Evolutionary conservation across 148 eudicot species (phyloP).

Genomic region (Rhododendron williamsianum): DNA sequence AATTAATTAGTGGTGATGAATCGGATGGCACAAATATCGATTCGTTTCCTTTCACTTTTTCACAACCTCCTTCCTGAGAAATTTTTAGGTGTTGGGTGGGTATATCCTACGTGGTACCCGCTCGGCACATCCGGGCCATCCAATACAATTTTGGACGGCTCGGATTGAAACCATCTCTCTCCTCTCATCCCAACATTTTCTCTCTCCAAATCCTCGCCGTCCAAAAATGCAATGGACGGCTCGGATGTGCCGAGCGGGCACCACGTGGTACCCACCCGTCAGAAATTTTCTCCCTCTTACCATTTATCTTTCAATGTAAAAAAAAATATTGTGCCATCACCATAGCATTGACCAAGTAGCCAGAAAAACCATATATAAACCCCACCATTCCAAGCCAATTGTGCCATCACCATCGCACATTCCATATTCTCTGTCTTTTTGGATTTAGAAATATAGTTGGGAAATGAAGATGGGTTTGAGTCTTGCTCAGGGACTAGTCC

Average conservation of each 20-base stretch:
- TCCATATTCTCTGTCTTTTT: background rate
- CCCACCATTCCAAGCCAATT: background rate
- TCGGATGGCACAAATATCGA: background rate
- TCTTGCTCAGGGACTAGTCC: background rate
- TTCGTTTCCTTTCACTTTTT: background rate
- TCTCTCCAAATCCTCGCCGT: no score
- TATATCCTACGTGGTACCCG: no score
- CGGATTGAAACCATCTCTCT: no score
- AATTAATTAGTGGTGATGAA: background rate
- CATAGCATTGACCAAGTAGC: background rate
- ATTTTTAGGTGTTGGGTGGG: no score
- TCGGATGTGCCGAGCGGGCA: no score
- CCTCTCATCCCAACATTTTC: no score
- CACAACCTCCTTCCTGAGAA: background rate
- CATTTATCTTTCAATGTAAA: background rate
- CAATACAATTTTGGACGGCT: no score
- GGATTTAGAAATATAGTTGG: background rate
- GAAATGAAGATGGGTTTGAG: background rate
- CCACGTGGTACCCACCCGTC: no score
- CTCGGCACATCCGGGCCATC: fast-evolving
- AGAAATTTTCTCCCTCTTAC: no score
- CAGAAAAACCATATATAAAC: slow-evolving; percentile 3
- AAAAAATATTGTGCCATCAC: background rate
- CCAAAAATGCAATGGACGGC: no score
- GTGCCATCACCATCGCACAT: background rate